Evolutionary conservation across 768 basidiomycete genomes (phyloP).

Genomic region (Mycena rosella): DNA sequence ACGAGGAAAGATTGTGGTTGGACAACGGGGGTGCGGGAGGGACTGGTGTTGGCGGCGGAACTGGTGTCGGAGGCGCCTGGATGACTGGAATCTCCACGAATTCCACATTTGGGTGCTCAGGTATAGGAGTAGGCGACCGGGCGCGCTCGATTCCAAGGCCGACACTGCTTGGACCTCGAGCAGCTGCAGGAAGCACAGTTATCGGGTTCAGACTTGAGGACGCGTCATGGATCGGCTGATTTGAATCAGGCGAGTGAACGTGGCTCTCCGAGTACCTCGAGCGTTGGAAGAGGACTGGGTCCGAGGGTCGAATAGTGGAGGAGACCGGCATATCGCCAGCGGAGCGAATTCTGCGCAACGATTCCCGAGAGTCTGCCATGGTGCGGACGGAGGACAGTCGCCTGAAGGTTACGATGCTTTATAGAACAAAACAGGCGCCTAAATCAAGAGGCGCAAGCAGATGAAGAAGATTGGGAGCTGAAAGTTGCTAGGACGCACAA

Average conservation of each 20-base stretch:
- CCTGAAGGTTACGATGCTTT: constrained; percentile 6
- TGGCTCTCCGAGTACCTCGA: constrained; percentile 39
- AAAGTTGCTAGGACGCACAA: neutral
- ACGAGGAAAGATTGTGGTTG: constrained; percentile 43
- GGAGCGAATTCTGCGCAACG: constrained; percentile 54
- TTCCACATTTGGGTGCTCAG: constrained; percentile 27
- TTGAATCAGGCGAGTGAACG: constrained; percentile 14
- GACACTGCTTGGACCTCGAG: constrained; percentile 11
- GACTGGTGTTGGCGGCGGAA: constrained; percentile 4
- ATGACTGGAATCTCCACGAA: constrained; percentile 38
- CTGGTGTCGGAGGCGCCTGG: neutral
- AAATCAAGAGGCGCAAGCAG: constrained; percentile 14
- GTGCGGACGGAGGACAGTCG: neutral
- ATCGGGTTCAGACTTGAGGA: neutral
- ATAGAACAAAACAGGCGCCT: constrained; percentile 8
- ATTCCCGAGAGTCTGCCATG: constrained; percentile 33
- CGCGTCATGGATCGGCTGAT: constrained; percentile 22
- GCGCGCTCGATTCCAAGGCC: constrained; percentile 21
- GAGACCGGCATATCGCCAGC: constrained; percentile 51
- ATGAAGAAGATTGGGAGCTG: neutral
- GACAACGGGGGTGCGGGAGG: constrained; percentile 40
- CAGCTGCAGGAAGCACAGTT: constrained; percentile 2
- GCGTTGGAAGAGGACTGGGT: constrained; percentile 34
- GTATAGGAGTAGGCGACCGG: constrained; percentile 32
- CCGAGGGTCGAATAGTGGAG: constrained; percentile 41